Evolutionary conservation across 116 monocot species (phyloP), one percentile per base, ranked within the genome.

Genomic region (Posidonia oceanica): DNA sequence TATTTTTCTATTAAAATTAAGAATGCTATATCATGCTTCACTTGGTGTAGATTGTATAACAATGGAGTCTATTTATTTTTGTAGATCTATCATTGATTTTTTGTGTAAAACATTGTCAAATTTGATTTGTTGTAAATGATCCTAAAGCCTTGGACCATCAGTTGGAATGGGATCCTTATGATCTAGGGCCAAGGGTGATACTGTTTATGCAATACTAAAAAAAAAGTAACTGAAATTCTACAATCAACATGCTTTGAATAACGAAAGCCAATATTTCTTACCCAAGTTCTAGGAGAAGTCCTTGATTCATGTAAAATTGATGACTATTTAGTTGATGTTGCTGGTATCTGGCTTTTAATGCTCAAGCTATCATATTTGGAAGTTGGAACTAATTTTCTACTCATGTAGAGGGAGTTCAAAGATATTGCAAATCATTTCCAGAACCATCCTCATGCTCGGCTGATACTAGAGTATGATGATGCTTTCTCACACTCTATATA

Each of bases 401-500:
- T 57, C 16, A 68, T 53, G 71, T 79, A 91, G 91, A 81, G 79
- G 70, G 95, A 95, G 64, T 95, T 95, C 74, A 88, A 91, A 80
- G 84, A 63, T 61, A 91, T 95, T 69, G 84, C 91, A 64, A 85
- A 75, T 62, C 80, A 88, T 70, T 91, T 95, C 60, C 77, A 88
- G 77, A 77, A 69, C 52, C 80, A 86, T 70, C 74, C 80, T 72
- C 64, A 91, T 79, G 71, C 68, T 55, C 80, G 87, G 61, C 65
- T 96, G 72, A 13, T 96, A 72, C 67, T 96, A 52, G 81, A 89
- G 59, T 91, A 88, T 75, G 88, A 96, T 83, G 87, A 96, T 67
- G 80, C 76, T 60, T 84, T 96, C 72, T 88, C 88, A 18, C 96
- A 87, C 78, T 68, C 65, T 17, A 91, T 96, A 54, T 96, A 76